Percentiles rank a stretch among this genome's conserved stretches.
Conservation (phyloP, 2,329 filamentous ascomycete species). For the Mycocentrospora acerina region DNA sequence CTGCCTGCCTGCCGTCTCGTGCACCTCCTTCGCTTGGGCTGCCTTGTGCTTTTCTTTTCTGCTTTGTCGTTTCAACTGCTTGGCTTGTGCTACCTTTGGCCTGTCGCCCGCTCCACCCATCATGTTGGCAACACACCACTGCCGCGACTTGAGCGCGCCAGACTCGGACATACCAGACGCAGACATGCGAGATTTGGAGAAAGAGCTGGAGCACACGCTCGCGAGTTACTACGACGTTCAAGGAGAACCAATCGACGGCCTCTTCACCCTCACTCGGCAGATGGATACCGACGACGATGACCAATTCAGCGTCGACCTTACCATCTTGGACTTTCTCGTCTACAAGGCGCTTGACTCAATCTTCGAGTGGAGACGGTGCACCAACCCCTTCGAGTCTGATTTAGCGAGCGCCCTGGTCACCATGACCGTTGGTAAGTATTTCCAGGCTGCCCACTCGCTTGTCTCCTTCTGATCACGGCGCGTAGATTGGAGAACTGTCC, state of each 20-base stretch:
- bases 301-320: constrained; percentile 53
- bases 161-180: constrained; percentile 26
- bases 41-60: constrained; percentile 9
- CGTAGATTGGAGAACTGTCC: constrained; percentile 47
- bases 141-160: constrained; percentile 14
- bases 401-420: constrained; percentile 33
- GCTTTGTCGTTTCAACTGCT: constrained; percentile 6
- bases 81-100: constrained; percentile 4
- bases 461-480: constrained; percentile 5
- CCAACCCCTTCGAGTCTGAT: constrained; percentile 34
- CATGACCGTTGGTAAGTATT: constrained; percentile 34
- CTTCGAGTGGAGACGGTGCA: constrained; percentile 38
- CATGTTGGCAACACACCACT: constrained; percentile 20
- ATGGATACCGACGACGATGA: constrained; percentile 40
- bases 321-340: constrained; percentile 60
- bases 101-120: constrained; percentile 4
- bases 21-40: constrained; percentile 2
- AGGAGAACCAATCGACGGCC: constrained; percentile 28
- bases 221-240: constrained; percentile 13
- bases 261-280: constrained; percentile 31
- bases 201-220: constrained; percentile 23
- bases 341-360: constrained; percentile 49
- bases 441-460: not conserved
- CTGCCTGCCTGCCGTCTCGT: constrained; percentile 5
- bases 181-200: constrained; percentile 24